Base-by-base conservation (phyloP, 371 early-diverging fungal genomes). In the Funneliformis caledonium region DNA sequence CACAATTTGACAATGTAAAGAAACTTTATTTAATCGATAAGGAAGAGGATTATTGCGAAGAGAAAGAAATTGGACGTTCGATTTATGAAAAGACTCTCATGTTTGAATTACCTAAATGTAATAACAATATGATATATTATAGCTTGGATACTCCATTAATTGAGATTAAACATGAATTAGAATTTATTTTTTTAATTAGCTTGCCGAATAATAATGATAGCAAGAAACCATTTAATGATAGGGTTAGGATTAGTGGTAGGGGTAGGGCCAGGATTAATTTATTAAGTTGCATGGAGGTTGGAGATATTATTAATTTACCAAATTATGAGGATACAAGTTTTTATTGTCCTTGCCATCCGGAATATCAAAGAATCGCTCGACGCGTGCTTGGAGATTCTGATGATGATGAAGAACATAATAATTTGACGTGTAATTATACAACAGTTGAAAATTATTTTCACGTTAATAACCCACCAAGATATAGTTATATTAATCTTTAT, bases 321-420 rank as follows among this genome's bases (percentile, higher is more conserved):
- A 76, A 76, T 3, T 76, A 76, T 22, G 76, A 76, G 10, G 76
- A 76, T 14, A 42, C 2, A 16, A 22, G 12, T 12, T 61, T 14
- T 26, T 76, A 50, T 61, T 76, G 76, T 61, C 76, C 76, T 61
- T 61, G 76, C 45, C 22, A 61, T 61, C 61, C 76, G n/a, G 76
- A 59, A 47, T 76, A 76, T 76, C 62, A 76, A 62, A 19, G 76
- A 43, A 42, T 45, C 10, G 76, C 76, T 60, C 42, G 11, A 61
- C 12, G 42, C 9, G 43, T 60, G 11, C 42, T 76, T 31, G 61
- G 61, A n/a, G 42, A 70, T 70, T 22, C 42, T 0, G 6, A 12
- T 10, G 3, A n/a, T 16, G 42, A 47, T 52, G 16, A 4, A 52
- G 52, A 16, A 19, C 19, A 19, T 56, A 11, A 56, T 56, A 2